A percentile compares a stretch with the other conserved stretches of the same genome.
These are phyloP conservation scores for Thermothielavioides terrestris DNA, from an alignment of 495 filamentous ascomycete species.

Conservation along the genomic window DNA sequence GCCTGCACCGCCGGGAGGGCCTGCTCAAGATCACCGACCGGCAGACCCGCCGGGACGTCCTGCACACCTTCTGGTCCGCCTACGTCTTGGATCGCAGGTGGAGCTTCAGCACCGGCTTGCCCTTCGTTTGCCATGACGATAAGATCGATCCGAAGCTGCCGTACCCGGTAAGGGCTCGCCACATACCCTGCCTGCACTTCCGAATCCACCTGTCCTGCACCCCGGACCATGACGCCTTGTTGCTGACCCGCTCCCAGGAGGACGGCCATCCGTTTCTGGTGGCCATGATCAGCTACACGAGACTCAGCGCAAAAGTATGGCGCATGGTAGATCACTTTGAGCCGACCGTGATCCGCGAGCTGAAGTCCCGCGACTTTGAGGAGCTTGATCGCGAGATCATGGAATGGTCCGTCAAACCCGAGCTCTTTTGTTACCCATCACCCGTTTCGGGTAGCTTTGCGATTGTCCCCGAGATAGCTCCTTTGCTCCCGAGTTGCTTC, in stretches of 20 bases:
- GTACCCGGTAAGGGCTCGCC: constrained; percentile 53
- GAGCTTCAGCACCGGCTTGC: constrained; percentile 73
- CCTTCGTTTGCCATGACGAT: constrained; percentile 71
- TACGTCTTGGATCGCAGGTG: constrained; percentile 75
- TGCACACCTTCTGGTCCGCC: constrained; percentile 69
- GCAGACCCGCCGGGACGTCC: constrained; percentile 52
- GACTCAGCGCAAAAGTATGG: constrained; percentile 74
- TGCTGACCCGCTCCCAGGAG: constrained; percentile 41
- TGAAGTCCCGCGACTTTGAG: constrained; percentile 57
- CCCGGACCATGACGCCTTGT: not conserved
- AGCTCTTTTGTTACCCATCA: too few relatives aligned
- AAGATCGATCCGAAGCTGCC: constrained; percentile 74
- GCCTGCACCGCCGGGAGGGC: constrained; percentile 67
- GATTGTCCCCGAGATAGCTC: too few relatives aligned
- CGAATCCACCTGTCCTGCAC: not conserved
- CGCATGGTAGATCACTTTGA: constrained; percentile 52
- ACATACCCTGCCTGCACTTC: not conserved
- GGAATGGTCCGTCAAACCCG: too few relatives aligned
- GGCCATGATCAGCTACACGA: constrained; percentile 70
- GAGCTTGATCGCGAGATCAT: constrained; percentile 69
- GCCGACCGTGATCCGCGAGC: constrained; percentile 39
- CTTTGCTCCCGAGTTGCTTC: too few relatives aligned
- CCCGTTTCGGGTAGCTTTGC: too few relatives aligned
- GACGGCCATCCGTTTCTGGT: constrained; percentile 61
- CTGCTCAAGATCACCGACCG: constrained; percentile 55